Base-by-base conservation (phyloP, 768 basidiomycete species). In the Suillus subaureus region DNA sequence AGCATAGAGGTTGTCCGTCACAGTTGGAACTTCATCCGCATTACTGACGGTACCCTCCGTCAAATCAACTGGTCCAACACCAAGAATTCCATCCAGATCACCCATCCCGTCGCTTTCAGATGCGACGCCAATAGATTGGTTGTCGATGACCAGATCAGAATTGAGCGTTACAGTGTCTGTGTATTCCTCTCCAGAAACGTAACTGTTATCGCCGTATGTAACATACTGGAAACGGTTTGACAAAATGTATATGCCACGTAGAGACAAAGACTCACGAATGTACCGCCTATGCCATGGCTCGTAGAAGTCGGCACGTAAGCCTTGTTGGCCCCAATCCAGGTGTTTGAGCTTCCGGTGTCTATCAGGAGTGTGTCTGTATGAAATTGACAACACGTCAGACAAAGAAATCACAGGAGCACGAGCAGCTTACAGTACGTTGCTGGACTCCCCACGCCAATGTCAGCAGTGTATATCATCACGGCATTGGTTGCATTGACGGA, bases 81-180 rank as follows among this genome's bases (percentile, higher is more conserved):
- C 49, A 16, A 51, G 23, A 15, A 51, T 3, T 26, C 49, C 49
- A 26, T 51, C 23, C 49, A 51, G 11, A 15, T 2, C 3, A 1
- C 1, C 23, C 23, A 51, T 26, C 3, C 39, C 12, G 13, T 71
- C 61, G 1, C 60, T 37, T 0, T 68, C 33, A 2, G 61, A 56
- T 1, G 79, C 78, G 55, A 71, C 74, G n/a, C 79, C 80, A 35
- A 80, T 74, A n/a, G 69, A 69, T 69, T 81, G 79, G 0, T 66
- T 56, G 8, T n/a, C 52, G 37, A 73, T 72, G 42, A 61, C 65
- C 37, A 71, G 56, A 18, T 49, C 54, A 49, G 64, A 60, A 26
- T 40, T 56, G 13, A 71, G 62, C 5, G 63, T 58, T 33, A 72
- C 68, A 9, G 52, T 56, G 63, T 69, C 71, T 33, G 60, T 54